Evolutionary conservation across 2,329 filamentous ascomycete species (phyloP).

Genomic region (Botrytis paeoniae): DNA sequence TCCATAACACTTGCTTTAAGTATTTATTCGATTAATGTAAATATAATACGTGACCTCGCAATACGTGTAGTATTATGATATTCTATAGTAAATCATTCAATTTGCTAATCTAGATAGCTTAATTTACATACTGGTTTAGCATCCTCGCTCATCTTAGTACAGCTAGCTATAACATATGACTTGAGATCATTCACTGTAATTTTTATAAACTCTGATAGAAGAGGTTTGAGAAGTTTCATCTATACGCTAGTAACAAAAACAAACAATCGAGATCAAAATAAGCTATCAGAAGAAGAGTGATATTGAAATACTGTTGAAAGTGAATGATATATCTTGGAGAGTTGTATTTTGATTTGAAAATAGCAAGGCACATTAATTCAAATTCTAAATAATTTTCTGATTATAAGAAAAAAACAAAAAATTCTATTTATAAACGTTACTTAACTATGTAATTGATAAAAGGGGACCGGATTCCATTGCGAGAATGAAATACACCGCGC

Average conservation of each 20-base stretch:
- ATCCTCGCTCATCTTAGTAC: not conserved
- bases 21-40: not conserved
- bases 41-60: too few species aligned
- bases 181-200: not conserved
- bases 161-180: not conserved
- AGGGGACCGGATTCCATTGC: not conserved
- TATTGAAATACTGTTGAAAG: too few species aligned
- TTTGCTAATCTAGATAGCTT: not conserved
- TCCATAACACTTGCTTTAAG: fast-evolving
- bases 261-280: not conserved
- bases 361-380: not conserved
- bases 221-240: too few species aligned
- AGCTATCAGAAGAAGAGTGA: fast-evolving
- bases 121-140: too few species aligned
- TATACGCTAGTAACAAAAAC: not conserved
- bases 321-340: too few species aligned
- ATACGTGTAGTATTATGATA: not conserved
- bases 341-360: too few species aligned
- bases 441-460: not conserved
- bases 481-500: too few species aligned
- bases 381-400: fast-evolving
- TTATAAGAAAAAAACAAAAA: not conserved
- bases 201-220: not conserved
- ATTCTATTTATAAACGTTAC: too few species aligned
- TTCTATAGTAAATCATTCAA: not conserved